These are phyloP conservation scores for Tuber magnatum DNA, from an alignment of 495 filamentous ascomycete genomes.

Conservation along the genomic window DNA sequence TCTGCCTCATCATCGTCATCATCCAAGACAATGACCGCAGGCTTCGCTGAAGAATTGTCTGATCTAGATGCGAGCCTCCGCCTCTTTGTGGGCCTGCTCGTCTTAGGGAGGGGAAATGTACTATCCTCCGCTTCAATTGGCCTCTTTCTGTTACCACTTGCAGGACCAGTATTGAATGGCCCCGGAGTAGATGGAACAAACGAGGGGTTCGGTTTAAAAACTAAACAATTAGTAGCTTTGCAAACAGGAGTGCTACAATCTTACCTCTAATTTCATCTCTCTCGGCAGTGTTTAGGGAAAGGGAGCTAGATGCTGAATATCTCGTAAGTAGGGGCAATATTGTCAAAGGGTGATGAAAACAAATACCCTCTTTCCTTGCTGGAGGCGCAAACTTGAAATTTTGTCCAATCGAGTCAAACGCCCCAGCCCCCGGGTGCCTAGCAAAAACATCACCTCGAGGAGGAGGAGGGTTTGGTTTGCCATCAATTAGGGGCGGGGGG, in stretches of 20 bases:
- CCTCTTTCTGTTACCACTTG: background rate
- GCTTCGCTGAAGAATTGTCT: background rate
- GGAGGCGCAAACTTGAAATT: slow-evolving; percentile 29
- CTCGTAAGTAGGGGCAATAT: background rate
- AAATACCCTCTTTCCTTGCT: slow-evolving; percentile 12
- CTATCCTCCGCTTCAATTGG: background rate
- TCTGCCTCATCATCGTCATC: background rate
- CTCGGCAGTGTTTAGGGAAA: background rate
- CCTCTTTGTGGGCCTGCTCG: background rate
- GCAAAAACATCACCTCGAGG: background rate
- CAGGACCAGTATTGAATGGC: background rate
- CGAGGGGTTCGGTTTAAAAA: background rate
- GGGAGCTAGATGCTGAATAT: background rate
- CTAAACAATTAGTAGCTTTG: background rate
- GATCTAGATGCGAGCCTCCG: background rate
- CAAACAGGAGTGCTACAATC: background rate
- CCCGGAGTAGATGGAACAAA: background rate
- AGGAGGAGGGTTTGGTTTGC: background rate
- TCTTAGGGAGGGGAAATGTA: background rate
- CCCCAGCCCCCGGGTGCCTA: slow-evolving; percentile 12
- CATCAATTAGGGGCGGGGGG: background rate
- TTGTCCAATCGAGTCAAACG: slow-evolving; percentile 27
- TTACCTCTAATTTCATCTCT: background rate
- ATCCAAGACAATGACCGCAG: background rate
- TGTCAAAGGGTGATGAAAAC: background rate